Percentiles rank a stretch among this genome's conserved stretches.
phyloP scores from a whole-genome alignment of 1,284 basidiomycete species.

The Cystobasidium pallidum region DNA sequence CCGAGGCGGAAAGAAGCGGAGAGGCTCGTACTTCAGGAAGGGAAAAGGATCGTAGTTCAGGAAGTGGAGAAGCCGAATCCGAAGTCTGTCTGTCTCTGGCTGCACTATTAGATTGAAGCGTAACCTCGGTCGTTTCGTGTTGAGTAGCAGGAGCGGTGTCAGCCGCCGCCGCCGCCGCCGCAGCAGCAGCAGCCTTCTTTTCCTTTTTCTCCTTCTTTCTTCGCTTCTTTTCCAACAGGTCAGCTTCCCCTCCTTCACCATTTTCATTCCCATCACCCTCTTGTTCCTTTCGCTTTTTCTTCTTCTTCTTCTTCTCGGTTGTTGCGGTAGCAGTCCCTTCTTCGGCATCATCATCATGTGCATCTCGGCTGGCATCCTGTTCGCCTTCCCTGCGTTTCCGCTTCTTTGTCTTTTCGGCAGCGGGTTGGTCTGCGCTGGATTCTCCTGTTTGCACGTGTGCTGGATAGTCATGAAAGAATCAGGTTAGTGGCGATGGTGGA shows the following conservation, averaged over 20 bases:
- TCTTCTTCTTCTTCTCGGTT: conserved; percentile 25
- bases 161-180: neutral
- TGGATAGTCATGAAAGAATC: no score
- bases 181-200: conserved; percentile 1
- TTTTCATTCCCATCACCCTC: neutral
- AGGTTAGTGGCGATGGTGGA: no score
- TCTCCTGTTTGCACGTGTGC: neutral
- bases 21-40: neutral
- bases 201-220: conserved; percentile 20
- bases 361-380: neutral
- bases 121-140: neutral
- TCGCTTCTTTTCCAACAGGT: conserved; percentile 35
- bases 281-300: conserved; percentile 2
- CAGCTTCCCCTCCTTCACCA: no score
- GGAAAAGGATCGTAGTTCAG: neutral
- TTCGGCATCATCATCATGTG: neutral
- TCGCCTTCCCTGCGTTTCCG: conserved; percentile 13
- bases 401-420: conserved; percentile 30
- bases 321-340: neutral
- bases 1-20: neutral
- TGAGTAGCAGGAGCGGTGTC: neutral
- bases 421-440: neutral
- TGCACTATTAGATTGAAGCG: neutral
- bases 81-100: neutral
- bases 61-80: neutral